These are phyloP conservation scores for Nakazawaea peltata DNA, from an alignment of 805 yeast species.

Conservation along the genomic window DNA sequence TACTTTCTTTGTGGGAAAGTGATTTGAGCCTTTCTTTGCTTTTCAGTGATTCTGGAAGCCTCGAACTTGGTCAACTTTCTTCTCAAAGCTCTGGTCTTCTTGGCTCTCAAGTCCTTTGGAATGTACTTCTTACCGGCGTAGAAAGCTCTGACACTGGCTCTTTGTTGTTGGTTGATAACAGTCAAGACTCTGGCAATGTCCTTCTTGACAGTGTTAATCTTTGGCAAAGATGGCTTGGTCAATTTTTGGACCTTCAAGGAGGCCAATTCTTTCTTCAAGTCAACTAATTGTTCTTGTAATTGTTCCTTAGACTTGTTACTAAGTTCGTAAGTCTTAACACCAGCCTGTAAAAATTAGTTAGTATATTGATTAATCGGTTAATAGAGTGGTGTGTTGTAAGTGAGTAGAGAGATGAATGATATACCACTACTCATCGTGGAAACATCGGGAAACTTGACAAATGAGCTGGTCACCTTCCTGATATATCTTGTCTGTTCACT, in stretches of 20 bases:
- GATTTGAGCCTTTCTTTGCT: slow-evolving; percentile 83
- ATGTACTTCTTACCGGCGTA: slow-evolving; percentile 91
- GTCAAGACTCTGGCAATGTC: slow-evolving; percentile 98
- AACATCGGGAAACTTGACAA: no score
- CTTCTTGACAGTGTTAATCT: slow-evolving; percentile 95
- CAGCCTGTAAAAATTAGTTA: slow-evolving; percentile 45
- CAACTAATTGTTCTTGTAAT: slow-evolving; percentile 89
- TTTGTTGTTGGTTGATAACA: slow-evolving; percentile 92
- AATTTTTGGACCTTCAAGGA: slow-evolving; percentile 93
- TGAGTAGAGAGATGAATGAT: no score
- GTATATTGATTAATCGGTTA: not conserved
- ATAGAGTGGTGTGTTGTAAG: no score
- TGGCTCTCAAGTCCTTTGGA: slow-evolving; percentile 98
- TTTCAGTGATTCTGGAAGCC: slow-evolving; percentile 72
- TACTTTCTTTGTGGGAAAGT: slow-evolving; percentile 98
- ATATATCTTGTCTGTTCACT: no score
- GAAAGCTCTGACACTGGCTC: slow-evolving; percentile 90
- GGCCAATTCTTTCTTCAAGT: slow-evolving; percentile 95
- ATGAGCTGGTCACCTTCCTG: no score
- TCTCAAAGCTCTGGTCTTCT: slow-evolving; percentile 99
- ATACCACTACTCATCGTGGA: not conserved
- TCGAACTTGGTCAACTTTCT: slow-evolving; percentile 88
- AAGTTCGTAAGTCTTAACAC: slow-evolving; percentile 91
- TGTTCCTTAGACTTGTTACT: slow-evolving; percentile 96
- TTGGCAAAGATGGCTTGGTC: slow-evolving; percentile 88